Percentiles rank a stretch among this genome's conserved stretches.
Conservation (phyloP, 345 rosid genomes). For the Eucalyptus regnans region DNA sequence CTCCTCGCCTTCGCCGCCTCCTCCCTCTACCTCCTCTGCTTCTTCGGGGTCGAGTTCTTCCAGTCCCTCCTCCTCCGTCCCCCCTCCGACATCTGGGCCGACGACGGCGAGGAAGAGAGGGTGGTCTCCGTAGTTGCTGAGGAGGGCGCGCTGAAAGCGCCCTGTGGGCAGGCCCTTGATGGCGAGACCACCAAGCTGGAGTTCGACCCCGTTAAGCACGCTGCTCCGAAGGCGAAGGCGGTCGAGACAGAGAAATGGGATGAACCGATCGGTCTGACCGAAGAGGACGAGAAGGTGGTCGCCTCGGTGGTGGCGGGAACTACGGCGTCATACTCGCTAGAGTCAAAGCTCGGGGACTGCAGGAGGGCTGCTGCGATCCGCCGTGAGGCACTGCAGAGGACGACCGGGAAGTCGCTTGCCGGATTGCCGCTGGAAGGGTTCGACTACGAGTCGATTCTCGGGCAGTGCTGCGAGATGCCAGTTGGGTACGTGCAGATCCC, state of each 20-base stretch:
- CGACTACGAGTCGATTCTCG: not conserved
- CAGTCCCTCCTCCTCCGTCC: not conserved
- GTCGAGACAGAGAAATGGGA: not conserved
- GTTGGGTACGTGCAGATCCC: slow-evolving; percentile 1
- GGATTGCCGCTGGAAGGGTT: slow-evolving; percentile 1
- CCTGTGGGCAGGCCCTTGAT: slow-evolving; percentile 10
- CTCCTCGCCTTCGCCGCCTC: slow-evolving; percentile 10
- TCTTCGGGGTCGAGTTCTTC: slow-evolving; percentile 2
- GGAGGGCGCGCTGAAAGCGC: not conserved
- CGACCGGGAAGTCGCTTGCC: not conserved
- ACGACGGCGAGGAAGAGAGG: not conserved
- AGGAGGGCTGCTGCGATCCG: not conserved
- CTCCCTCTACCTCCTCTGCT: slow-evolving; percentile 9
- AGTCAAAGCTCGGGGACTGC: not conserved
- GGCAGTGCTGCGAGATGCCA: slow-evolving; percentile 7
- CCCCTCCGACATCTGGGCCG: not conserved
- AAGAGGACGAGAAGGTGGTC: not conserved
- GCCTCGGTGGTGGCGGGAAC: not conserved
- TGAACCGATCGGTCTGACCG: not conserved
- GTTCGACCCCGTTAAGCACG: not conserved
- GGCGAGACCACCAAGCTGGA: not conserved
- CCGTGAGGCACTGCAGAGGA: slow-evolving; percentile 3
- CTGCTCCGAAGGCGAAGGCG: not conserved
- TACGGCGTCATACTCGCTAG: not conserved
- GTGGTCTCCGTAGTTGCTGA: not conserved